Evolutionary conservation across 352 stramenopile genomes (phyloP), one percentile per base, ranked within the genome.

Genomic region (Globisporangium lucens): DNA sequence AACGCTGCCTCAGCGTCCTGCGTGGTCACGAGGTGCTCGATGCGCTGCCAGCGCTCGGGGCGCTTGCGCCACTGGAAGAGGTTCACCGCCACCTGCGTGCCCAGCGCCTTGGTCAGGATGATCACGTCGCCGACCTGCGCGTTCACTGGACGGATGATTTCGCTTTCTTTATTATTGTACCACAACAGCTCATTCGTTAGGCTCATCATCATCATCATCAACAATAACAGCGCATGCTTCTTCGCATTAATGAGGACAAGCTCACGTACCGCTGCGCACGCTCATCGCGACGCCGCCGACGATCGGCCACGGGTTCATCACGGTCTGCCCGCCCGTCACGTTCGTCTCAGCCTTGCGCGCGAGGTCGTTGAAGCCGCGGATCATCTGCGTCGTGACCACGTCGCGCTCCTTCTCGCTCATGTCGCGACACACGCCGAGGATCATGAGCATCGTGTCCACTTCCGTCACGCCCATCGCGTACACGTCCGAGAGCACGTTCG

Each of bases 251-350:
- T 7, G 10, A 29, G 10, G 6, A 8, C 49, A 57, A 29, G 2
- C 2, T 30, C 20, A 51, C 38, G n/a, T 53, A 93, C 85, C 85
- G 33, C 80, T 90, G 41, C 85, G 85, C 6, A 94, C 85, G 63
- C 83, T 91, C 85, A 96, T 98, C 0, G 94, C 94, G 36, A 98
- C 91, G 61, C 95, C 95, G 33, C 95, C 95, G 68, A 98, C 97
- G 61, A 98, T 95, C 22, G 94, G 93, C 95, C 95, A 98, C 36
- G 94, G 94, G 79, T 98, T 98, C 76, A 98, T 91, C 57, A 98
- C 95, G 0, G 95, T 98, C 78, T 98, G 95, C 20, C 95, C 95
- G 38, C 95, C 95, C 13, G 93, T 98, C 59, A 98, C 89, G 63
- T 93, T 91, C 10, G 94, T 98, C 58, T 90, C 81, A 13, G 93